A percentile compares a stretch with the other conserved stretches of the same genome.
Evolutionary conservation across 345 rosid species (phyloP).

Genomic region (Boechera divaricarpa): DNA sequence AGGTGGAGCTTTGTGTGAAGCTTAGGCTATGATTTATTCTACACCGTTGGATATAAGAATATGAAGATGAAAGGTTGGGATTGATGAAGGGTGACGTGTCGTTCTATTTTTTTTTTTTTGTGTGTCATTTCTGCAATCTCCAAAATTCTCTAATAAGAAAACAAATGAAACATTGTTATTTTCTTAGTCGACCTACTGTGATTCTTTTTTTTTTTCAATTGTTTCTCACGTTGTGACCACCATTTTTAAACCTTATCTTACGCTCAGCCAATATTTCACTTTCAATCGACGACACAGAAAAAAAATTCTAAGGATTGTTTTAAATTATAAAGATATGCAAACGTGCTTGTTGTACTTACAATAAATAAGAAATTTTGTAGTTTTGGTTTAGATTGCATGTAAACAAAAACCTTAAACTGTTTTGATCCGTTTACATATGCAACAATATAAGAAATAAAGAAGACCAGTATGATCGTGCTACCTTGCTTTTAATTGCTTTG

Average conservation of each 20-base stretch:
- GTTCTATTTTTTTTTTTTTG: too few relatives aligned
- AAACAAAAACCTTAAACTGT: not conserved
- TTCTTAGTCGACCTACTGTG: not conserved
- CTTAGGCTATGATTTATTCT: not conserved
- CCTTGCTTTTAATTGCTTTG: too few relatives aligned
- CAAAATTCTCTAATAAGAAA: not conserved
- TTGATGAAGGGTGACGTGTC: not conserved
- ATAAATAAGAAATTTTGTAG: too few relatives aligned
- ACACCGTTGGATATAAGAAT: slow-evolving; percentile 32
- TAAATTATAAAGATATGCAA: slow-evolving; percentile 4
- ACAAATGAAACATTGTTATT: not conserved
- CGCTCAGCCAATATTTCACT: slow-evolving; percentile 13
- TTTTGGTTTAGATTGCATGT: not conserved
- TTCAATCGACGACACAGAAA: not conserved
- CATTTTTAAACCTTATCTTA: not conserved
- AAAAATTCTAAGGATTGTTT: not conserved
- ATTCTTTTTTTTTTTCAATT: not conserved
- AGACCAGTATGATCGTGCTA: not conserved
- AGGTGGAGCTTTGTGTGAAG: slow-evolving; percentile 24
- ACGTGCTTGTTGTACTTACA: not conserved
- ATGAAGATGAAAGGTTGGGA: not conserved
- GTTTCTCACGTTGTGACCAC: slow-evolving; percentile 15
- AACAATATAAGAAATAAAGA: not conserved
- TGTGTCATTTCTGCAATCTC: not conserved
- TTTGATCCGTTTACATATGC: not conserved